Evolutionary conservation across 2,329 filamentous ascomycete genomes (phyloP).

Genomic region (Arthrobotrys iridis): DNA sequence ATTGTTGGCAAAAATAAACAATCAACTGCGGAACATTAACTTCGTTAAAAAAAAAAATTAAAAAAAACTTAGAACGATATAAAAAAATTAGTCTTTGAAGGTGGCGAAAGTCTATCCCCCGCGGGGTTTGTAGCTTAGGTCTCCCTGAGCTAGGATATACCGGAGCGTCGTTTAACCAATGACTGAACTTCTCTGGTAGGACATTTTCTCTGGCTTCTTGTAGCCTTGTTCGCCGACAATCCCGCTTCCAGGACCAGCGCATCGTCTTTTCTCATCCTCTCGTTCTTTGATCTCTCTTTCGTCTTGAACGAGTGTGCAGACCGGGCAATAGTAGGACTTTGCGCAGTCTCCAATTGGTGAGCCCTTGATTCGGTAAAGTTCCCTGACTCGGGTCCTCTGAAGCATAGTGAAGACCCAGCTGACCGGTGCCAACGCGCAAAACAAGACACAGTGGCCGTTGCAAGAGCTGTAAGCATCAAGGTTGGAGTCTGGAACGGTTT

Average conservation of each 20-base stretch:
- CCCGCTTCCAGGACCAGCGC: constrained; percentile 57
- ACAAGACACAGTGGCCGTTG: constrained; percentile 57
- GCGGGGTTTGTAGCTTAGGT: neutral
- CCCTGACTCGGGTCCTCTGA: constrained; percentile 57
- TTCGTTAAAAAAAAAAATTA: constrained; percentile 12
- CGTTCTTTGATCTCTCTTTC: constrained; percentile 57
- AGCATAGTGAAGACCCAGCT: constrained; percentile 58
- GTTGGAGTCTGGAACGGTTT: constrained; percentile 58
- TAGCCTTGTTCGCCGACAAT: constrained; percentile 57
- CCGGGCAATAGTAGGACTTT: constrained; percentile 57
- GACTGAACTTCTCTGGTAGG: constrained; percentile 56
- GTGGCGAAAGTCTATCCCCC: neutral
- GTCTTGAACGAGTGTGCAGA: constrained; percentile 58
- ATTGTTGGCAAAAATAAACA: neutral
- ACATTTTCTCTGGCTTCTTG: constrained; percentile 57
- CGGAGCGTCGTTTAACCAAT: constrained; percentile 29
- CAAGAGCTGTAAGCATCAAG: constrained; percentile 55
- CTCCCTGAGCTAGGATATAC: neutral
- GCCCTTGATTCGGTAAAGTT: constrained; percentile 58
- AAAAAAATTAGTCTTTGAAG: neutral
- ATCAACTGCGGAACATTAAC: constrained; percentile 26
- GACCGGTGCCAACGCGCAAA: constrained; percentile 56
- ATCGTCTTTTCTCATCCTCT: constrained; percentile 57
- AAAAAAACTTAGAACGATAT: constrained; percentile 1
- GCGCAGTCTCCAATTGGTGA: constrained; percentile 56